phyloP scores from a whole-genome alignment of 2,329 filamentous ascomycete genomes.

The Ophiostoma triangulosporum region DNA sequence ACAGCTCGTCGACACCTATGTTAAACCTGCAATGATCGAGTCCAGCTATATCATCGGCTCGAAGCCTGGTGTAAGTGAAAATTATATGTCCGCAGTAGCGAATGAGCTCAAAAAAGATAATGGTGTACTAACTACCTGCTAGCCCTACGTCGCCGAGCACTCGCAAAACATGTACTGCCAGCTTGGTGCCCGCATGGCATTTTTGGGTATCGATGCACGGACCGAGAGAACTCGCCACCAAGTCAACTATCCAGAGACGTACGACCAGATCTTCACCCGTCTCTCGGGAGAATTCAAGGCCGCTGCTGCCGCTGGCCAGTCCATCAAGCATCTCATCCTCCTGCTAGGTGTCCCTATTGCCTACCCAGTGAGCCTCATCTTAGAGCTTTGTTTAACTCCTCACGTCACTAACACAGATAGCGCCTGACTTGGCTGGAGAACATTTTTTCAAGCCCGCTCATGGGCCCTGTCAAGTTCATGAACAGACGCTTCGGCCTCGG shows the following conservation, averaged over 20 bases:
- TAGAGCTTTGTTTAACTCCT: not conserved
- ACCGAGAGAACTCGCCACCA: slow-evolving; percentile 91
- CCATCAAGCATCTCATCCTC: slow-evolving; percentile 79
- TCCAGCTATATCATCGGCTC: slow-evolving; percentile 65
- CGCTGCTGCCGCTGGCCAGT: slow-evolving; percentile 52
- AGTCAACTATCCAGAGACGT: slow-evolving; percentile 88
- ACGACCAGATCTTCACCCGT: slow-evolving; percentile 68
- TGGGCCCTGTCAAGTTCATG: slow-evolving; percentile 77
- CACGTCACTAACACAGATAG: slow-evolving; percentile 14
- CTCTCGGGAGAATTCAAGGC: slow-evolving; percentile 55
- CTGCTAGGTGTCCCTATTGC: slow-evolving; percentile 79
- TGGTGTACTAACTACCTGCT: slow-evolving; percentile 20
- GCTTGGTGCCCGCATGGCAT: slow-evolving; percentile 68
- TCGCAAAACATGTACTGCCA: slow-evolving; percentile 80
- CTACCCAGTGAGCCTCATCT: slow-evolving; percentile 44
- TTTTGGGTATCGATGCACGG: slow-evolving; percentile 81
- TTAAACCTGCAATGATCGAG: slow-evolving; percentile 43
- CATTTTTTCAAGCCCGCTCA: slow-evolving; percentile 71
- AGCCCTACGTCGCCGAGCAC: slow-evolving; percentile 78
- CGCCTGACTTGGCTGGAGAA: slow-evolving; percentile 96
- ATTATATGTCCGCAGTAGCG: too few species aligned
- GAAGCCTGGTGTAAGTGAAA: slow-evolving; percentile 57
- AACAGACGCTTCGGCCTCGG: slow-evolving; percentile 82
- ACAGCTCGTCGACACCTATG: slow-evolving; percentile 63
- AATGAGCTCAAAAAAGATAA: not conserved